phyloP scores from a whole-genome alignment of 169 alveolate genomes.

The Ophryocystis elektroscirrha region DNA sequence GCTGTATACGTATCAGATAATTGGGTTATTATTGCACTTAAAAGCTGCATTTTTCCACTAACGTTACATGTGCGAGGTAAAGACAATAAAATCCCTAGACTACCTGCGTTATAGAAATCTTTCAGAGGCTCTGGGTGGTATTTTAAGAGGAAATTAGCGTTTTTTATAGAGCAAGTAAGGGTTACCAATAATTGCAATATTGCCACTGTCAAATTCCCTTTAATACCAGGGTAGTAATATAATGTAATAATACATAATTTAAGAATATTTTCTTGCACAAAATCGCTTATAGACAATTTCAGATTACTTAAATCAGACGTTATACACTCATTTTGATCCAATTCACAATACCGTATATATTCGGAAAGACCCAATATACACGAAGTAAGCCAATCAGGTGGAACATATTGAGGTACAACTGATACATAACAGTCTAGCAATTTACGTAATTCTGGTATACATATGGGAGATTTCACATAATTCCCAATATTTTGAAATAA shows the following conservation, averaged over 20 bases:
- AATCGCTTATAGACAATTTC: no score
- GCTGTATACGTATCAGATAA: no score
- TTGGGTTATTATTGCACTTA: constrained; percentile 2
- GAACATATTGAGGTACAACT: no score
- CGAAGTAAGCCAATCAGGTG: no score
- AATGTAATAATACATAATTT: constrained; percentile 2
- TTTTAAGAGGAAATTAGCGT: constrained; percentile 8
- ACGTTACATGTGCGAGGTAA: constrained; percentile 7
- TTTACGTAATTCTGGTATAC: no score
- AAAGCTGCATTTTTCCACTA: constrained; percentile 5
- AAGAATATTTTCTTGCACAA: constrained; percentile 10
- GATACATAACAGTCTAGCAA: no score
- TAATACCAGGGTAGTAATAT: constrained; percentile 6
- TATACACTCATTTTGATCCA: no score
- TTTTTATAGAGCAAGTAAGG: constrained; percentile 6
- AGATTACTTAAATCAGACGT: no score
- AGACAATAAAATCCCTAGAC: constrained; percentile 12
- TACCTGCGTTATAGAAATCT: constrained; percentile 2
- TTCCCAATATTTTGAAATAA: no score
- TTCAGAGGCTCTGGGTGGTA: constrained; percentile 2
- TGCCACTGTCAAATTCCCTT: constrained; percentile 6
- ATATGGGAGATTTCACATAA: no score
- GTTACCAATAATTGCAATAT: constrained; percentile 11
- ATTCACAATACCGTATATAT: no score
- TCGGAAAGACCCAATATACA: no score